Evolutionary conservation across 192 early-diverging fungal genomes (phyloP).

Genomic region (Umbelopsis sp.): DNA sequence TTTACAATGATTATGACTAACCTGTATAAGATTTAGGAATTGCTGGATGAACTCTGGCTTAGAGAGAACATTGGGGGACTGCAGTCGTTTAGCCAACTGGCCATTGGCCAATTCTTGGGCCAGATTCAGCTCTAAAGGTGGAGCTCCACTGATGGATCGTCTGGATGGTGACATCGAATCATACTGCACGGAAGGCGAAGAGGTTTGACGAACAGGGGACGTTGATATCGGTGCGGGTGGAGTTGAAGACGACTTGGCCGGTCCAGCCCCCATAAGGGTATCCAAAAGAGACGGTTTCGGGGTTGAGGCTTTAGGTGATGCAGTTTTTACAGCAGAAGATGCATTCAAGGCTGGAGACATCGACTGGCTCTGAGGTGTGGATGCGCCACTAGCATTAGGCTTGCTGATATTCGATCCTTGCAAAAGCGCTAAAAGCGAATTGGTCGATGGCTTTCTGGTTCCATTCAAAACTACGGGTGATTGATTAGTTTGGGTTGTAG

Average conservation of each 20-base stretch:
- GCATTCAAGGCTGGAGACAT: background rate
- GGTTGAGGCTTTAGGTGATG: background rate
- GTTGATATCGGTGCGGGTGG: background rate
- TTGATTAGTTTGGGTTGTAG: background rate
- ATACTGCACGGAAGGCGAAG: background rate
- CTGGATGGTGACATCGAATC: background rate
- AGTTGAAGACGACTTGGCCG: background rate
- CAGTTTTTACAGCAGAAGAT: background rate
- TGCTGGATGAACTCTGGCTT: conserved; percentile 56
- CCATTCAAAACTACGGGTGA: background rate
- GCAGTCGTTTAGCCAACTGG: conserved; percentile 24
- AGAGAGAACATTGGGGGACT: conserved; percentile 28
- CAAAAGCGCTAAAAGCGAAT: background rate
- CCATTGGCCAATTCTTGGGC: conserved; percentile 19
- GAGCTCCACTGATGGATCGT: conserved; percentile 15
- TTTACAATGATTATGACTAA: background rate
- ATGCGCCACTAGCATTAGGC: background rate
- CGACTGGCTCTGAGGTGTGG: background rate
- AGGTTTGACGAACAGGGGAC: background rate
- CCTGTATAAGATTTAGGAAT: conserved; percentile 48
- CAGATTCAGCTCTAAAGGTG: conserved; percentile 22
- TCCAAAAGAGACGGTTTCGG: conserved; percentile 1
- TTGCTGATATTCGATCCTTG: background rate
- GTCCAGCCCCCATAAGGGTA: background rate
- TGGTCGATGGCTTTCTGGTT: background rate